Base-by-base conservation (phyloP, 192 early-diverging fungal species). In the Backusella liffmaniae region DNA sequence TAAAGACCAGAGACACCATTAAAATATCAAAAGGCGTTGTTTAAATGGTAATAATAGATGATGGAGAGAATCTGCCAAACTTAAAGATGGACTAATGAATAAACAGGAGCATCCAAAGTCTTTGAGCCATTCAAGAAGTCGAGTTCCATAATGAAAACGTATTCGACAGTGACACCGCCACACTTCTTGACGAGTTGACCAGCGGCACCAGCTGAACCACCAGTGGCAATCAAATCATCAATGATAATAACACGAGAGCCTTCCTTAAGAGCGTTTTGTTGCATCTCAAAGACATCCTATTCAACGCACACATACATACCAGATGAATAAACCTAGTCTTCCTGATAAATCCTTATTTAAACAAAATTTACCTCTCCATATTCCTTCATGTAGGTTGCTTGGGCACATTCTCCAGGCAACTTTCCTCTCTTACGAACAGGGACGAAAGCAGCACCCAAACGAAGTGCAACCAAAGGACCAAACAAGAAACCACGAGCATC, bases 401-500 rank as follows among this genome's bases (percentile, higher is more conserved):
- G 81, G 32, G 85, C 89, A 53, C 86, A 88, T 29, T 85, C 84
- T 29, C 96, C 96, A 1, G 98, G 97, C 37, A 98, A 90, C 86
- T 99, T 99, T 32, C 98, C 98, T 36, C 91, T 86, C 89, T 99
- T 99, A 69, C 98, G 90, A 59, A 98, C 94, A 41, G 98, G 98
- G 0, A 90, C 97, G 86, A 99, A 99, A 26, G 93, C 89, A 75
- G 92, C 92, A 59, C 91, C 91, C 18, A 99, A 86, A 82, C 93
- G 92, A 76, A 90, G 83, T 36, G 97, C 97, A 49, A 99, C 88
- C 83, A 94, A 83, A 16, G 98, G 96, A 6, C 97, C 96, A 41
- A 99, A 91, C 56, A 99, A 87, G 87, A 99, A 99, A 15, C 98
- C 98, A 83, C 98, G 96, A 5, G 98, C 95, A 79, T 99, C 98